Evolutionary conservation across 1,284 basidiomycete species (phyloP).

Genomic region (Sporisorium graminicola): DNA sequence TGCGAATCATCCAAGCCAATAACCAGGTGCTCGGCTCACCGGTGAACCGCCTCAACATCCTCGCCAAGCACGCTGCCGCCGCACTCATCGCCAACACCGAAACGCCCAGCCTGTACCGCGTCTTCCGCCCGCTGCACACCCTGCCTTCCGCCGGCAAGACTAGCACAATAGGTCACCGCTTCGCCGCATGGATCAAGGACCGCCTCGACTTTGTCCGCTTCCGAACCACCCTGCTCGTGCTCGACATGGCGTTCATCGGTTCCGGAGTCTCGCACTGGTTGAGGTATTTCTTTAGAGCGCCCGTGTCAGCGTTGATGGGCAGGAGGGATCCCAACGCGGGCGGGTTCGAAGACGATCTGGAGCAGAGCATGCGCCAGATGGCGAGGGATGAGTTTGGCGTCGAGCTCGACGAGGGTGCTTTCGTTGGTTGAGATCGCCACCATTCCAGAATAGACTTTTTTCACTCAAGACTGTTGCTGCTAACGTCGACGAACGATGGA

Average conservation of each 20-base stretch:
- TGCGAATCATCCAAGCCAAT: constrained; percentile 65
- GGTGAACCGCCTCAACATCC: constrained; percentile 65
- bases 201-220: constrained; percentile 56
- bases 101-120: constrained; percentile 48
- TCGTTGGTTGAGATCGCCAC: constrained; percentile 33
- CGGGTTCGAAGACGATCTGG: constrained; percentile 65
- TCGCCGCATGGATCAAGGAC: constrained; percentile 45
- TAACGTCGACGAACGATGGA: neutral
- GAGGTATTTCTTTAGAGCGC: constrained; percentile 30
- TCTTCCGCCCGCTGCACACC: constrained; percentile 35
- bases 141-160: neutral
- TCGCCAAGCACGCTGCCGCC: constrained; percentile 61
- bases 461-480: neutral
- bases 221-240: constrained; percentile 50
- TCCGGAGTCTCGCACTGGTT: constrained; percentile 47
- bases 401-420: constrained; percentile 59
- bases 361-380: constrained; percentile 60
- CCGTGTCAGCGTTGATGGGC: constrained; percentile 30
- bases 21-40: constrained; percentile 64
- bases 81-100: constrained; percentile 48
- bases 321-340: constrained; percentile 28
- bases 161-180: constrained; percentile 18
- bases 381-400: constrained; percentile 62
- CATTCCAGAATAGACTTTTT: neutral
- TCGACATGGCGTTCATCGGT: constrained; percentile 56